Evolutionary conservation across 1,284 basidiomycete genomes (phyloP).

Genomic region (Fomitopsis betulina): DNA sequence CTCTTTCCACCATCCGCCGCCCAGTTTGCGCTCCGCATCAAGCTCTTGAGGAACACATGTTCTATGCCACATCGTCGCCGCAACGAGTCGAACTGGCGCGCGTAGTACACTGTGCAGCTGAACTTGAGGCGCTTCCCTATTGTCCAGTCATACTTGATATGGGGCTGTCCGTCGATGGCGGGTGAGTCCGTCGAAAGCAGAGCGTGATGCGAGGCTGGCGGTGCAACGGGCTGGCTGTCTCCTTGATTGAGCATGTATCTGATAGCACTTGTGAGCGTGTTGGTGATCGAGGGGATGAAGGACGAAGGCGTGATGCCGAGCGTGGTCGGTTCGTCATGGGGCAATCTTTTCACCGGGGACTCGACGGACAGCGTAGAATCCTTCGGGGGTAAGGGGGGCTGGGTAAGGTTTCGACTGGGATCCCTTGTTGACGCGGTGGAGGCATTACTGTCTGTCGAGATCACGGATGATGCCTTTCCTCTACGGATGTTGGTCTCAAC

Average conservation of each 20-base stretch:
- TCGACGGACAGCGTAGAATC: constrained; percentile 12
- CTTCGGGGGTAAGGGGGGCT: constrained; percentile 28
- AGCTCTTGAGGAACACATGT: constrained; percentile 54
- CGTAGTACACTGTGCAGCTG: constrained; percentile 77
- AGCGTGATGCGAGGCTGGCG: constrained; percentile 15
- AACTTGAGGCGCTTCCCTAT: constrained; percentile 68
- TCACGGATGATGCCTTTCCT: constrained; percentile 35
- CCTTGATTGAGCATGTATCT: constrained; percentile 45
- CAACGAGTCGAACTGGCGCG: constrained; percentile 69
- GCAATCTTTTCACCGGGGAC: background rate
- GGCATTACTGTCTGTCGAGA: constrained; percentile 32
- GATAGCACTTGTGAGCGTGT: constrained; percentile 51
- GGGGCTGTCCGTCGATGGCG: constrained; percentile 61
- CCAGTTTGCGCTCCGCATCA: constrained; percentile 64
- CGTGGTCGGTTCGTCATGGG: background rate
- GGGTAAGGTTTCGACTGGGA: constrained; percentile 5
- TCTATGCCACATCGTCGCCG: constrained; percentile 64
- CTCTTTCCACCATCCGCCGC: constrained; percentile 70
- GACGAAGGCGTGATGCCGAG: constrained; percentile 22
- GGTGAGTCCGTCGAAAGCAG: constrained; percentile 33
- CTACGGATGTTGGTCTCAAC: constrained; percentile 36
- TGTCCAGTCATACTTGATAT: constrained; percentile 78
- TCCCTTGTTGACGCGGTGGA: constrained; percentile 28
- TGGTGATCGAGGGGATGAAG: constrained; percentile 44
- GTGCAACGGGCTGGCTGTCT: constrained; percentile 25